Conservation (phyloP, 768 basidiomycete species). For the Pisolithus tinctorius region DNA sequence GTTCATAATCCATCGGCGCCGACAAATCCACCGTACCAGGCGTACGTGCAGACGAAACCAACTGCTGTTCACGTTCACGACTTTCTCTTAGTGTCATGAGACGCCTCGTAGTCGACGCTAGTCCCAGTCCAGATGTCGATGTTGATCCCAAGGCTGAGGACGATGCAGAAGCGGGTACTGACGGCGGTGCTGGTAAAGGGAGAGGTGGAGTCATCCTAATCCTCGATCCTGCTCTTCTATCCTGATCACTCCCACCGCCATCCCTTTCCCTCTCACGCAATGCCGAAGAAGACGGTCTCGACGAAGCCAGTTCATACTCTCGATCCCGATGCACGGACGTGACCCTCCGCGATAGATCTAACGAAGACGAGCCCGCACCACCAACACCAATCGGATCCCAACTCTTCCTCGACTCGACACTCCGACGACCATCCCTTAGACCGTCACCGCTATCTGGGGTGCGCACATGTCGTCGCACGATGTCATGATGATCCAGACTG, state of each 20-base stretch:
- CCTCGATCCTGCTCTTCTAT: slow-evolving; percentile 19
- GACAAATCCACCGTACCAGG: slow-evolving; percentile 24
- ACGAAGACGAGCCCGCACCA: slow-evolving; percentile 17
- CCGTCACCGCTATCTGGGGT: slow-evolving; percentile 29
- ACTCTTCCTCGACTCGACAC: slow-evolving; percentile 41
- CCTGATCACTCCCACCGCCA: slow-evolving; percentile 21
- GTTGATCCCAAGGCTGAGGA: not conserved
- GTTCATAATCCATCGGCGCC: slow-evolving; percentile 29
- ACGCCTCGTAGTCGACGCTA: slow-evolving; percentile 33
- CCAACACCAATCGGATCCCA: slow-evolving; percentile 32
- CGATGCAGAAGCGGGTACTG: not conserved
- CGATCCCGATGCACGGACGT: not conserved
- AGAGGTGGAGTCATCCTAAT: slow-evolving; percentile 13
- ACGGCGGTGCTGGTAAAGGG: slow-evolving; percentile 12
- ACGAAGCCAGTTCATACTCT: slow-evolving; percentile 7
- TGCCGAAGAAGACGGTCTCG: slow-evolving; percentile 19
- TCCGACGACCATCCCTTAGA: slow-evolving; percentile 38
- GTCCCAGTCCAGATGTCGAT: too few relatives aligned
- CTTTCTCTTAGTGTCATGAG: slow-evolving; percentile 55
- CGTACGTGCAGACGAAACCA: slow-evolving; percentile 5
- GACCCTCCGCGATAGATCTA: slow-evolving; percentile 5
- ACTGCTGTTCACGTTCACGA: slow-evolving; percentile 41
- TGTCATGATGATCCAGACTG: slow-evolving; percentile 53
- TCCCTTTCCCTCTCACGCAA: slow-evolving; percentile 10
- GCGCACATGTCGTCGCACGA: slow-evolving; percentile 19